These are phyloP conservation scores for Chytriomyces sp. DNA, from an alignment of 192 early-diverging fungal species.

Conservation along the genomic window DNA sequence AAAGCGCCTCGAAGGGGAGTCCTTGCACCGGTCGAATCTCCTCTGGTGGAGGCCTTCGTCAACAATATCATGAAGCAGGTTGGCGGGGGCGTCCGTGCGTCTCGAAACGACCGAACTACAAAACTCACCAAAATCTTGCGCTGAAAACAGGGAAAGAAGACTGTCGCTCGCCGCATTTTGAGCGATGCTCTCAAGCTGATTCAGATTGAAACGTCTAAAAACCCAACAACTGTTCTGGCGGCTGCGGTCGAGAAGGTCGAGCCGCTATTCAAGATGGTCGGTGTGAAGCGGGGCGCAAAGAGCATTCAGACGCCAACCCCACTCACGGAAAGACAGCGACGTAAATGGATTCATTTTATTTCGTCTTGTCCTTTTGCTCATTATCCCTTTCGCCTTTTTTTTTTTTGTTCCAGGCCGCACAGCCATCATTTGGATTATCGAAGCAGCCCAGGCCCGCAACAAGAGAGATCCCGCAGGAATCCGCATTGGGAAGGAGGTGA, in stretches of 20 bases:
- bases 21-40: slow-evolving; percentile 36
- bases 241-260: slow-evolving; percentile 75
- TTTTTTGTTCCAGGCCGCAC: slow-evolving; percentile 37
- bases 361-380: background rate
- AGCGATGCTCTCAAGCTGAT: slow-evolving; percentile 73
- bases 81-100: background rate
- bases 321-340: slow-evolving; percentile 76
- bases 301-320: slow-evolving; percentile 79
- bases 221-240: slow-evolving; percentile 71
- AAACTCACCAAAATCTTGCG: slow-evolving; percentile 19
- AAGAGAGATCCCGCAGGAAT: slow-evolving; percentile 64
- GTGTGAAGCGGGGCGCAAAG: slow-evolving; percentile 80
- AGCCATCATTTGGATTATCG: slow-evolving; percentile 87
- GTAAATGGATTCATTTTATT: slow-evolving; percentile 33
- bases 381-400: background rate
- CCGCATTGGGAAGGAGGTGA: slow-evolving; percentile 77
- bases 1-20: background rate
- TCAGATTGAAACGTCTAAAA: slow-evolving; percentile 45
- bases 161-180: slow-evolving; percentile 70
- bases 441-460: slow-evolving; percentile 62
- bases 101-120: background rate
- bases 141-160: slow-evolving; percentile 81
- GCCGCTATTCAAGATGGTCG: slow-evolving; percentile 77
- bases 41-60: slow-evolving; percentile 76
- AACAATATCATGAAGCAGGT: slow-evolving; percentile 81